Conservation (phyloP, 2,329 filamentous ascomycete genomes). For the Hypocreales sp. region DNA sequence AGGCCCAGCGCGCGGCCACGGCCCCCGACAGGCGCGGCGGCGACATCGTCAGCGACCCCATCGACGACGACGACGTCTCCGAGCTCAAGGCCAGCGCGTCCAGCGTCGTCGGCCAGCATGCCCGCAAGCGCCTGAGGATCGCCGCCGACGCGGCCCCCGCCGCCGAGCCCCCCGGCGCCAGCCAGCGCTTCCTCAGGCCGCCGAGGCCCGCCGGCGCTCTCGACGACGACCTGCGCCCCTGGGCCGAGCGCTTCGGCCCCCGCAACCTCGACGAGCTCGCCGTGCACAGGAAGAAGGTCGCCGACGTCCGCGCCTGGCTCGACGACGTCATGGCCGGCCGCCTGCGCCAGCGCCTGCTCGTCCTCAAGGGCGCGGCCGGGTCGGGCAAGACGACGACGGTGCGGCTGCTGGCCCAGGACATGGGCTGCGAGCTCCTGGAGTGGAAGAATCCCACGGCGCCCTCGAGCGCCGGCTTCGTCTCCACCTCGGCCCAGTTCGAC, state of each 20-base stretch:
- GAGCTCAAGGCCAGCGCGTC: constrained; percentile 31
- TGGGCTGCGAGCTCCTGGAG: constrained; percentile 66
- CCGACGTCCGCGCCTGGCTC: constrained; percentile 74
- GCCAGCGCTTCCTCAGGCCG: constrained; percentile 37
- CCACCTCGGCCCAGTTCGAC: constrained; percentile 69
- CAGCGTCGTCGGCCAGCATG: constrained; percentile 40
- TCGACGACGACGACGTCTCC: constrained; percentile 43
- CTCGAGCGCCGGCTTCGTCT: constrained; percentile 44
- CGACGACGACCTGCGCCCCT: constrained; percentile 53
- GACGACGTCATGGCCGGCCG: constrained; percentile 54
- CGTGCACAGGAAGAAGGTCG: constrained; percentile 88
- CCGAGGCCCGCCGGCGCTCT: constrained; percentile 12
- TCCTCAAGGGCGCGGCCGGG: constrained; percentile 82
- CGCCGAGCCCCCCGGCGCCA: constrained; percentile 16
- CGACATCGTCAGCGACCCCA: constrained; percentile 39
- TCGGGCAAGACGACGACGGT: constrained; percentile 88
- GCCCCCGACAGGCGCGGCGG: too few relatives aligned
- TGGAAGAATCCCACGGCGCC: constrained; percentile 73
- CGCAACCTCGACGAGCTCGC: constrained; percentile 65
- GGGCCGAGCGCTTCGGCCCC: constrained; percentile 77
- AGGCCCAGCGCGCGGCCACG: constrained; percentile 33
- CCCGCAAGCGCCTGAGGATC: constrained; percentile 34
- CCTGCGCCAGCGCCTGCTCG: constrained; percentile 54
- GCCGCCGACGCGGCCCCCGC: constrained; percentile 10
- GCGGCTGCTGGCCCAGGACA: constrained; percentile 57